Evolutionary conservation across 2,329 filamentous ascomycete genomes (phyloP).

Genomic region (Hymenoscyphus fructigenus): DNA sequence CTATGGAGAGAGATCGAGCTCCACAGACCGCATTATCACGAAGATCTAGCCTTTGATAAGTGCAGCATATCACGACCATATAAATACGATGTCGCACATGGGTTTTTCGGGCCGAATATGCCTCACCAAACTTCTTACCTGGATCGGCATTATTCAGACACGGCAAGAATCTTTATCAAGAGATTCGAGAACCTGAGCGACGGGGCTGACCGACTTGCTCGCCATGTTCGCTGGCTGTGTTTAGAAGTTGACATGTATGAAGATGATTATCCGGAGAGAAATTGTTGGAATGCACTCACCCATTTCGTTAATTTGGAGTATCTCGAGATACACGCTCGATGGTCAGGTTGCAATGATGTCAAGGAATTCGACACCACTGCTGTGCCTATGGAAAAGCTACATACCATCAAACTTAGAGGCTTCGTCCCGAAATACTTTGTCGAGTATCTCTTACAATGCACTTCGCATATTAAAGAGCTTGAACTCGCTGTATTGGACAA

Average conservation of each 20-base stretch:
- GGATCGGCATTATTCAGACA: background rate
- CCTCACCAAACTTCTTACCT: background rate
- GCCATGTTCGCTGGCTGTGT: conserved; percentile 2
- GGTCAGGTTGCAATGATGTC: background rate
- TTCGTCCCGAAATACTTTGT: background rate
- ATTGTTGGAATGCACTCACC: background rate
- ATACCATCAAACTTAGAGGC: background rate
- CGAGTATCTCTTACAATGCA: background rate
- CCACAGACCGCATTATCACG: background rate
- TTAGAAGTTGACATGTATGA: background rate
- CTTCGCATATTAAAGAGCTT: background rate
- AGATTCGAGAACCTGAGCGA: background rate
- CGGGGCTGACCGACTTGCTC: background rate
- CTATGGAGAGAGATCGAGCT: background rate
- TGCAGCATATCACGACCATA: background rate
- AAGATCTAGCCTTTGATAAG: background rate
- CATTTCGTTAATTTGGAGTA: background rate
- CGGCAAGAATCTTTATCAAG: background rate
- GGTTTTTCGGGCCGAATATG: background rate
- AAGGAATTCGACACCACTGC: background rate
- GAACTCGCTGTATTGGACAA: background rate
- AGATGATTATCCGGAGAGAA: background rate
- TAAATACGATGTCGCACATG: background rate
- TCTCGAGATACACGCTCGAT: background rate
- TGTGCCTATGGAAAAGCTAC: background rate